Base-by-base conservation (phyloP, 306 rosid species). In the Pterocarpus santalinus region DNA sequence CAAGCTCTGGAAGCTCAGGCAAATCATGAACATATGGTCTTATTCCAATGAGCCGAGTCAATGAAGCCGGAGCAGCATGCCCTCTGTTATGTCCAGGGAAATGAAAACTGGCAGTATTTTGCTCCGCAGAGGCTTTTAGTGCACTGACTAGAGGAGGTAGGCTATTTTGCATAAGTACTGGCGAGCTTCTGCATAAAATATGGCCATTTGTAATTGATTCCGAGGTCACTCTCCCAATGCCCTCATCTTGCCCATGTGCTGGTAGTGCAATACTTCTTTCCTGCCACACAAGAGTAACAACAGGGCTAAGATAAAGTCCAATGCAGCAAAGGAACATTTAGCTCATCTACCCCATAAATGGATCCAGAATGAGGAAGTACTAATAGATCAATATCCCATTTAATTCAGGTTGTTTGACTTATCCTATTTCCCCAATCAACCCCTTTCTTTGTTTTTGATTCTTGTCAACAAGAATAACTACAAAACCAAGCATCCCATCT, bases 11-110 rank as follows among this genome's bases (percentile, higher is more conserved):
- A 79, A 94, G 94, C 76, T 81, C 94, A 4, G 97, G 91, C 73
- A 94, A 84, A 83, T 94, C 98, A 76, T 94, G 89, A 79, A 51
- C 1, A 81, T 84, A 91, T 13, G 98, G 97, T 36, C 83, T 84
- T 46, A 43, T 33, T 69, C 97, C 98, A 82, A 94, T 91, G 58
- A 91, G 87, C 32, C 49, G 86, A 72, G 92, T 83, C 73, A 94
- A 64, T 4, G 97, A 88, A 69, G 86, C 55, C 8, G 97, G 95
- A 1, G 97, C 98, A 11, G 95, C 97, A n/a, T 53, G 87, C 64
- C 98, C 98, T 88, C 98, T 86, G 79, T 91, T 94, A 82, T 92
- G 98, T 32, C 98, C 97, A 36, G 97, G 98, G 80, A 94, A 94
- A 90, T 94, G 97, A 86, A 92, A 94, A 78, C 86, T 81, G 44